Conservation (phyloP, 192 early-diverging fungal species). For the Backusella australiensis region DNA sequence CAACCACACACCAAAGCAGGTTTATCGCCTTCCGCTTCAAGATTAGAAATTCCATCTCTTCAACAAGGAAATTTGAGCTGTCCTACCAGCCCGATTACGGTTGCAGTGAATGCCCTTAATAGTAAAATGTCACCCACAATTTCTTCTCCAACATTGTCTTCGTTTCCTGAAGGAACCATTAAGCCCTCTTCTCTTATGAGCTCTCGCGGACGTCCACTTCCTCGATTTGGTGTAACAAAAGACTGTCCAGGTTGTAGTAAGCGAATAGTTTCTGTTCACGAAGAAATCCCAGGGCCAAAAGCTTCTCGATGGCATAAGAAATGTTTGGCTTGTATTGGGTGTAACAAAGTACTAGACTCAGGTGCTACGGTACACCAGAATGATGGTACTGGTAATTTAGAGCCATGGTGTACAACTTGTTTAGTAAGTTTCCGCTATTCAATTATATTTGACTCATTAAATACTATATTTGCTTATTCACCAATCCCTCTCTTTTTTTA, state of each 20-base stretch:
- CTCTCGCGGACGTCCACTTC: slow-evolving; percentile 17
- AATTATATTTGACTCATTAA: neutral
- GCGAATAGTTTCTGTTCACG: slow-evolving; percentile 19
- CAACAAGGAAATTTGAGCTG: neutral
- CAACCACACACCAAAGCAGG: slow-evolving; percentile 3
- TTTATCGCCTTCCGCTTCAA: neutral
- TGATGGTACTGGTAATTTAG: neutral
- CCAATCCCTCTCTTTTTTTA: neutral
- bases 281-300: slow-evolving; percentile 30
- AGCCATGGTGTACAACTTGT: slow-evolving; percentile 26
- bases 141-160: neutral
- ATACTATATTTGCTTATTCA: neutral
- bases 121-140: slow-evolving; percentile 2
- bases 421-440: slow-evolving; percentile 15
- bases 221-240: slow-evolving; percentile 24
- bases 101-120: neutral
- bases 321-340: slow-evolving; percentile 24
- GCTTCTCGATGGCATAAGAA: slow-evolving; percentile 33
- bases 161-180: slow-evolving; percentile 7
- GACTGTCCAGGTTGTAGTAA: slow-evolving; percentile 30
- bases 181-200: slow-evolving; percentile 24
- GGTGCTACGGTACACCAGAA: slow-evolving; percentile 21
- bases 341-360: slow-evolving; percentile 32
- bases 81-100: neutral
- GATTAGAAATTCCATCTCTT: neutral